phyloP scores from a whole-genome alignment of 352 stramenopile genomes.

The Phytophthora quininea region DNA sequence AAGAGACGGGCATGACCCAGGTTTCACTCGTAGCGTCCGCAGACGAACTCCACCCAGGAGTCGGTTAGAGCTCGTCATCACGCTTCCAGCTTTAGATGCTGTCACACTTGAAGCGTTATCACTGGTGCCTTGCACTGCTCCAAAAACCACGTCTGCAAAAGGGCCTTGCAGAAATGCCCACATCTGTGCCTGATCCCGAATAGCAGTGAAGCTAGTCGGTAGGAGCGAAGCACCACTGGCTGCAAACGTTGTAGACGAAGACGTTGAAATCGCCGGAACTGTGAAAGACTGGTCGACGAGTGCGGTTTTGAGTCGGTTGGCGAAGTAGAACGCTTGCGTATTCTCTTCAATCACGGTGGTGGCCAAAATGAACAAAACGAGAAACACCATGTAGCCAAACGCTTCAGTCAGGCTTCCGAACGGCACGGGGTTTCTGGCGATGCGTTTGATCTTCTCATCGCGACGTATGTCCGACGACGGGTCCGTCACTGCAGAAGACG shows the following conservation, averaged over 20 bases:
- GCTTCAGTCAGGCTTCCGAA: constrained; percentile 63
- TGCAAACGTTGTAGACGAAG: constrained; percentile 21
- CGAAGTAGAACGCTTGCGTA: constrained; percentile 68
- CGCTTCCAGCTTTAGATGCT: constrained; percentile 17
- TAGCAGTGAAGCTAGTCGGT: constrained; percentile 53
- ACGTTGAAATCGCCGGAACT: constrained; percentile 16
- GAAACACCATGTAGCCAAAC: constrained; percentile 53
- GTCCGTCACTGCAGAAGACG: constrained; percentile 9
- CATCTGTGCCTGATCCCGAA: constrained; percentile 64
- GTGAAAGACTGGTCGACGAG: constrained; percentile 59
- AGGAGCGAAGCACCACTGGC: constrained; percentile 11
- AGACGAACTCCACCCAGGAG: constrained; percentile 61
- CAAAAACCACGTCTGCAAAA: constrained; percentile 62
- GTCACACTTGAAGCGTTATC: constrained; percentile 8
- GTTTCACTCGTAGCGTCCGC: constrained; percentile 59
- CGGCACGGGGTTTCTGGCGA: constrained; percentile 40
- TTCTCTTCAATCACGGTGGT: constrained; percentile 54
- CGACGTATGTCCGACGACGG: constrained; percentile 18
- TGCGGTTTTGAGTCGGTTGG: constrained; percentile 54
- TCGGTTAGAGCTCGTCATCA: constrained; percentile 57
- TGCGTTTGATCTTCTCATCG: constrained; percentile 51
- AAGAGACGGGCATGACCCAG: constrained; percentile 54
- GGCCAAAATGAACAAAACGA: constrained; percentile 62
- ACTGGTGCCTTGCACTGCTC: constrained; percentile 16
- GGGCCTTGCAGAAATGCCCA: constrained; percentile 71